These are phyloP conservation scores for Fusarium drepaniforme DNA, from an alignment of 2,329 filamentous ascomycete species.

Conservation along the genomic window DNA sequence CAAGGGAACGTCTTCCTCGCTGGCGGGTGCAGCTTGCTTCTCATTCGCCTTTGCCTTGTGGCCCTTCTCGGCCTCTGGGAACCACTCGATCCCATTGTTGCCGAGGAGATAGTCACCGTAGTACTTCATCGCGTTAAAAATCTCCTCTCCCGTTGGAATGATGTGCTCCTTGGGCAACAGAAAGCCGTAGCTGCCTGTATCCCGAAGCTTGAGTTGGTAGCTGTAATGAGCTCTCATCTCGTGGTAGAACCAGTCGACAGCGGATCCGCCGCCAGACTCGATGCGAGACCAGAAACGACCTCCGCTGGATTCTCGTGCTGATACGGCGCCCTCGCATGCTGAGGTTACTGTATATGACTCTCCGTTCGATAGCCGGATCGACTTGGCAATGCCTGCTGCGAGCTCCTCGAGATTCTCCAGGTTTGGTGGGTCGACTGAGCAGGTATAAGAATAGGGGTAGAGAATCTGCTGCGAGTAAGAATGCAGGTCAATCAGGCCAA, in stretches of 20 bases:
- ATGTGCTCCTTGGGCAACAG: conserved; percentile 89
- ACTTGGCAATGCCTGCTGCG: conserved; percentile 87
- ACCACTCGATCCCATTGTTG: conserved; percentile 73
- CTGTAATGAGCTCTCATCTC: conserved; percentile 85
- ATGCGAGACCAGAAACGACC: conserved; percentile 59
- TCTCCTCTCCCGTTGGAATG: conserved; percentile 88
- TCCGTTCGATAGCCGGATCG: conserved; percentile 83
- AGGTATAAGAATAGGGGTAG: conserved; percentile 92
- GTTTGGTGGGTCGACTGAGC: conserved; percentile 81
- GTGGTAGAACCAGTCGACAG: conserved; percentile 96
- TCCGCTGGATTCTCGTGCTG: conserved; percentile 38
- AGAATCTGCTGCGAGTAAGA: conserved; percentile 96
- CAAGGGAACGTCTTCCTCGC: conserved; percentile 26
- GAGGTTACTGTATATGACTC: conserved; percentile 83
- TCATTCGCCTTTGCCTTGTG: conserved; percentile 27
- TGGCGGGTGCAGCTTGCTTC: neutral
- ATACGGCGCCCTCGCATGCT: conserved; percentile 85
- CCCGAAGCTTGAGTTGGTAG: conserved; percentile 94
- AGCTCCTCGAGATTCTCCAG: conserved; percentile 94
- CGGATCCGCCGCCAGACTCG: conserved; percentile 84
- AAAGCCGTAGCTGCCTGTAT: conserved; percentile 95
- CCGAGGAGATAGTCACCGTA: conserved; percentile 84
- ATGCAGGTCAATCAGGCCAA: conserved; percentile 91
- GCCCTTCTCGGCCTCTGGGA: conserved; percentile 40
- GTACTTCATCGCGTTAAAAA: conserved; percentile 85